Evolutionary conservation across 441 rosid genomes (phyloP).

Genomic region (Erodium moschatum): DNA sequence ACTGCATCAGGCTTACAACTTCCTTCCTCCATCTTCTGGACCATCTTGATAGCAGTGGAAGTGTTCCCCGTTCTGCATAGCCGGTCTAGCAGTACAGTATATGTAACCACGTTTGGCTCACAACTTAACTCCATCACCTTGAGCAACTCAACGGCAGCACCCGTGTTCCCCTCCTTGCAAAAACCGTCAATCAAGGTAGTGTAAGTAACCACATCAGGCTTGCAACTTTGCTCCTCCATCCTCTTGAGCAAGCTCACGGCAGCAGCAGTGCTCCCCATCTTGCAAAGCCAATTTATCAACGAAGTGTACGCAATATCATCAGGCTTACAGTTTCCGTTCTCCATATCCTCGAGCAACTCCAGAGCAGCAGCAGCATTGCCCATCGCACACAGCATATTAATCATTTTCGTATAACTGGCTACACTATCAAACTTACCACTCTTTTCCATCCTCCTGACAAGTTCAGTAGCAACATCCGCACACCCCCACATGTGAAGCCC

Average conservation of each 20-base stretch:
- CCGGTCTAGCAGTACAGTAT: not conserved
- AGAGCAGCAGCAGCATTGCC: not conserved
- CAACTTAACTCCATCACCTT: not conserved
- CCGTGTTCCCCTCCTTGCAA: not conserved
- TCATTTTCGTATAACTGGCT: not conserved
- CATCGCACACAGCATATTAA: not conserved
- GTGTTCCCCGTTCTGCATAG: not conserved
- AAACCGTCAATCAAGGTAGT: not conserved
- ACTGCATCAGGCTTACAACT: conserved; percentile 3
- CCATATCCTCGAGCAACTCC: not conserved
- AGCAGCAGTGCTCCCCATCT: not conserved
- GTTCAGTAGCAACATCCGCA: not conserved
- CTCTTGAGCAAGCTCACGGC: not conserved
- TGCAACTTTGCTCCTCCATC: not conserved
- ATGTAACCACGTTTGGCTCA: not conserved
- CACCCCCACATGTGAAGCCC: not conserved
- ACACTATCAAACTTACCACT: not conserved
- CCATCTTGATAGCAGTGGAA: not conserved
- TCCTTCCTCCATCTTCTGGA: not conserved
- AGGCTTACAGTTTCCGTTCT: not conserved
- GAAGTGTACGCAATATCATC: not conserved
- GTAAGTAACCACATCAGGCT: not conserved
- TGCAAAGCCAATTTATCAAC: not conserved
- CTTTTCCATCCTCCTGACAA: not conserved
- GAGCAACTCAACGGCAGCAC: not conserved